Conservation (phyloP, 169 alveolate species). For the Plasmodium vivax region DNA sequence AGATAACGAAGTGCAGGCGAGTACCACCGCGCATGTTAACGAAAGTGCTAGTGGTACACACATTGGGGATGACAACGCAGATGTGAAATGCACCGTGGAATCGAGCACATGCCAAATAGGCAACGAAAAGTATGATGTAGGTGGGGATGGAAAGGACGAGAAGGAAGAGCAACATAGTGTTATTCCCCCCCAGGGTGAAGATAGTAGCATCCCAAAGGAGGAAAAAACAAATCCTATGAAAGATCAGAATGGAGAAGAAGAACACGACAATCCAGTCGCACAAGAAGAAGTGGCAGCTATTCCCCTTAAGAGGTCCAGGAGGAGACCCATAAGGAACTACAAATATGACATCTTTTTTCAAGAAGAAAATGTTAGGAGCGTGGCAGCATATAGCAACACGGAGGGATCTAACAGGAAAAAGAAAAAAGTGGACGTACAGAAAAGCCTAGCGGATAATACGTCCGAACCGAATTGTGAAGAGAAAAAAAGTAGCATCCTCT, state of each 20-base stretch:
- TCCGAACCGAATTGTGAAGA: background rate
- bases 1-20: background rate
- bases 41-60: background rate
- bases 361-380: background rate
- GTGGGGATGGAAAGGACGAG: background rate
- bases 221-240: background rate
- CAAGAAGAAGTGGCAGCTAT: background rate
- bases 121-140: background rate
- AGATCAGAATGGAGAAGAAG: background rate
- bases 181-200: background rate
- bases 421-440: background rate
- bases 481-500: background rate
- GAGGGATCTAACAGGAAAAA: background rate
- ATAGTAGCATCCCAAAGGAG: background rate
- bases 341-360: background rate
- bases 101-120: background rate
- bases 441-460: background rate
- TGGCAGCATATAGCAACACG: background rate
- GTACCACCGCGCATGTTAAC: background rate
- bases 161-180: background rate
- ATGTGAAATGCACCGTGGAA: background rate
- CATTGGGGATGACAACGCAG: background rate
- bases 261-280: background rate
- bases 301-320: background rate
- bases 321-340: background rate